These are phyloP conservation scores for Lasiosphaeris hirsuta DNA, from an alignment of 495 filamentous ascomycete species.

Conservation along the genomic window DNA sequence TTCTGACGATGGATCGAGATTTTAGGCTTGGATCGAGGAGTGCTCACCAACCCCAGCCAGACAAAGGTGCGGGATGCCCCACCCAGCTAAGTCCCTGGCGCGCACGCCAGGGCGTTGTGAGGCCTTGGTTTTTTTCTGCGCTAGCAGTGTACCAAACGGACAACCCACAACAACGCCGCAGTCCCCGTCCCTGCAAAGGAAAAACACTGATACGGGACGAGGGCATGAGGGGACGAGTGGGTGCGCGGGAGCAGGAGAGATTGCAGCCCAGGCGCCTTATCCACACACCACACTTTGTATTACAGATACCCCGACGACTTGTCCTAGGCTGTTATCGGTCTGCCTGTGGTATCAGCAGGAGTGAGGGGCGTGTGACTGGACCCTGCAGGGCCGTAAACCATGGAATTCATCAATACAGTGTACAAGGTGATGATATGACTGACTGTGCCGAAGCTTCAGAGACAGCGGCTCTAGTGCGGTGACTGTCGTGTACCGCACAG, in stretches of 20 bases:
- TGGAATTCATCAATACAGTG: neutral
- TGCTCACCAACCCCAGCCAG: neutral
- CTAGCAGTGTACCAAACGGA: too few species aligned
- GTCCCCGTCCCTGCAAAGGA: neutral
- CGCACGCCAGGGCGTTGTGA: neutral
- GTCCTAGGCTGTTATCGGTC: neutral
- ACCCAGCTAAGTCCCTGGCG: constrained; percentile 9
- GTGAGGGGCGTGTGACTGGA: constrained; percentile 2
- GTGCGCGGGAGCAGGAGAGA: too few species aligned
- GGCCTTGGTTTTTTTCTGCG: neutral
- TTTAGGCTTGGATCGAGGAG: constrained; percentile 26
- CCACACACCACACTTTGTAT: neutral
- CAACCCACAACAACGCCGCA: neutral
- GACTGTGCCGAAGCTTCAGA: neutral
- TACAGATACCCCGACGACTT: neutral
- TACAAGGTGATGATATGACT: constrained; percentile 4
- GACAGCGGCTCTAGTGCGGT: neutral
- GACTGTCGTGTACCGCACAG: neutral
- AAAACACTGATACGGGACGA: neutral
- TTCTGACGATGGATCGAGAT: constrained; percentile 24
- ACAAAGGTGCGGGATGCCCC: constrained; percentile 19
- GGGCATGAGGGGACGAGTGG: too few species aligned
- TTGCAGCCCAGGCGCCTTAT: neutral
- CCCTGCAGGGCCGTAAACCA: constrained; percentile 4
- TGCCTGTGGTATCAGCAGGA: neutral